Evolutionary conservation across 192 early-diverging fungal genomes (phyloP).

Genomic region (Bifiguratus adelaidae): DNA sequence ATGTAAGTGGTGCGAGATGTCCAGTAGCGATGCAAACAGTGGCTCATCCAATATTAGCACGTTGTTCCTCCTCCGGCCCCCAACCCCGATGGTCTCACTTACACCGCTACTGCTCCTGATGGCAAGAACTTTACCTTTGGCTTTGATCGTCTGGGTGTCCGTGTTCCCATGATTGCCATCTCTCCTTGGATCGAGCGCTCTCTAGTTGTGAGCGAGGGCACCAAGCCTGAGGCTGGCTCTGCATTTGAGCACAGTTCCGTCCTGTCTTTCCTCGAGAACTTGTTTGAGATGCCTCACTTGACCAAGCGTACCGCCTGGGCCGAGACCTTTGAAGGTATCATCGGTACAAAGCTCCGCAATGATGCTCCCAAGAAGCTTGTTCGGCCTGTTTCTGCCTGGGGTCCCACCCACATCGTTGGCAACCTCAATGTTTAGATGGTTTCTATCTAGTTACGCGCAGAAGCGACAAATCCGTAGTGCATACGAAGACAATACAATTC

Average conservation of each 20-base stretch:
- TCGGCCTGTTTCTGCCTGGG: too few species aligned
- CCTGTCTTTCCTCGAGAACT: slow-evolving; percentile 2
- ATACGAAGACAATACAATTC: neutral
- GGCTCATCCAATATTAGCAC: slow-evolving; percentile 21
- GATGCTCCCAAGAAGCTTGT: slow-evolving; percentile 1
- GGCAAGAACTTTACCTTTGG: slow-evolving; percentile 16
- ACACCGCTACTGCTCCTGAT: slow-evolving; percentile 5
- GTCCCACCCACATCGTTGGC: too few species aligned
- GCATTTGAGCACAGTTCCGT: slow-evolving; percentile 3
- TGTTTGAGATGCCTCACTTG: slow-evolving; percentile 6
- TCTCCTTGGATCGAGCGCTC: slow-evolving; percentile 28
- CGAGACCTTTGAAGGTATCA: slow-evolving; percentile 8
- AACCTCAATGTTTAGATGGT: too few species aligned
- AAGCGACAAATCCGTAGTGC: too few species aligned
- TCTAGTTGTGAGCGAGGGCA: slow-evolving; percentile 3
- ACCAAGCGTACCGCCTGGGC: slow-evolving; percentile 11
- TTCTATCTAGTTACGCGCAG: too few species aligned
- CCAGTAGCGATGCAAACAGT: too few species aligned
- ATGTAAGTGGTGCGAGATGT: too few species aligned
- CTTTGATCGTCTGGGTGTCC: slow-evolving; percentile 34
- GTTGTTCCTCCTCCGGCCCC: slow-evolving; percentile 32
- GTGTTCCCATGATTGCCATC: slow-evolving; percentile 36
- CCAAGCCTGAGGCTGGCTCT: slow-evolving; percentile 15
- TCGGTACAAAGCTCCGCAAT: neutral
- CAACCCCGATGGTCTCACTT: slow-evolving; percentile 17